phyloP scores from a whole-genome alignment of 805 yeast species.

The Saccharomycopsis microspora region DNA sequence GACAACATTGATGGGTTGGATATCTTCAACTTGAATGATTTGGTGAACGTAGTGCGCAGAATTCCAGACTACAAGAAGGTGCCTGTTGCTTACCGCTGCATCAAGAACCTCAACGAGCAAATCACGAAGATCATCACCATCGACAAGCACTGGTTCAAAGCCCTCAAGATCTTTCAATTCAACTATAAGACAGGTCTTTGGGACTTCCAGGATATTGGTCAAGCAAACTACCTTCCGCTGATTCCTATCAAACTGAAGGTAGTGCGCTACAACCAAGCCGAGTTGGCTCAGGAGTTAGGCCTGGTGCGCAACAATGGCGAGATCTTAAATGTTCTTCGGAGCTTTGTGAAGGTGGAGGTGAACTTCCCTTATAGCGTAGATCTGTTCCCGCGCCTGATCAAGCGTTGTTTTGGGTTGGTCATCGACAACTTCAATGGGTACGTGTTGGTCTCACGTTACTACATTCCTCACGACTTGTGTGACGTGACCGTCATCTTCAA shows the following conservation, averaged over 20 bases:
- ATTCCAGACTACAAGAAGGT: constrained; percentile 17
- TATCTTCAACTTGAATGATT: constrained; percentile 15
- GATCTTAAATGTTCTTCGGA: constrained; percentile 9
- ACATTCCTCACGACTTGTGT: constrained; percentile 17
- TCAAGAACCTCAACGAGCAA: constrained; percentile 16
- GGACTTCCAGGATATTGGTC: constrained; percentile 17
- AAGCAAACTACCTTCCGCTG: constrained; percentile 15
- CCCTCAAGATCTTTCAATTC: constrained; percentile 15
- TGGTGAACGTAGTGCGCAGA: constrained; percentile 15
- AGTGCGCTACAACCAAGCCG: constrained; percentile 11
- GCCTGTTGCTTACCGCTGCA: constrained; percentile 15
- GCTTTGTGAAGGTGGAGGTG: constrained; percentile 17
- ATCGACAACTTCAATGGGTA: constrained; percentile 17
- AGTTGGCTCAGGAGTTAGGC: constrained; percentile 13
- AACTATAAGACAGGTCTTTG: constrained; percentile 17
- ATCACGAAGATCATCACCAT: constrained; percentile 15
- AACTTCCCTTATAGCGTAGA: constrained; percentile 17
- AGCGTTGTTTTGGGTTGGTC: constrained; percentile 16
- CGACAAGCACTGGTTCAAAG: constrained; percentile 17
- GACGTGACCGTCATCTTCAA: constrained; percentile 17
- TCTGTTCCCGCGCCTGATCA: constrained; percentile 15
- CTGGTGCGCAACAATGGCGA: constrained; percentile 13
- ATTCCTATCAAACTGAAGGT: constrained; percentile 16
- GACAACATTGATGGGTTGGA: constrained; percentile 14
- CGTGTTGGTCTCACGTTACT: constrained; percentile 16